Evolutionary conservation across 2,329 filamentous ascomycete genomes (phyloP), one percentile per base, ranked within the genome.

Genomic region (Nemania diffusa): DNA sequence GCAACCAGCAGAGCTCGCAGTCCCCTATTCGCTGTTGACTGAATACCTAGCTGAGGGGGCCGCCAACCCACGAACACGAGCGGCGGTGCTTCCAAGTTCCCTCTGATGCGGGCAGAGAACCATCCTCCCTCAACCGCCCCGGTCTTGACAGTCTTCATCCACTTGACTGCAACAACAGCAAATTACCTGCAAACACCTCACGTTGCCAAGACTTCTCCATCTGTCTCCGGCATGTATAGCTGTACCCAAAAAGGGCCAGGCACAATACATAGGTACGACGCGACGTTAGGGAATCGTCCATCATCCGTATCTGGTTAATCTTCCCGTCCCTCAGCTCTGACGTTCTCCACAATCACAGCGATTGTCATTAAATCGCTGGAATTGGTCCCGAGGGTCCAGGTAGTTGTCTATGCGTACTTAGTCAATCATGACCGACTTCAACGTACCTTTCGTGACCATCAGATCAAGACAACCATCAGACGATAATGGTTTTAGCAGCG

Each of bases 401-500:
- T 3, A 44, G n/a, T 17, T 3, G 11, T 40, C 13, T 44, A 20
- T 22, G 46, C n/a, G 29, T 44, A 34, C 52, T 51, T 48, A 48
- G 59, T 59, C 64, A 68, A 62, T 69, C 73, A 84, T 84, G 82
- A 78, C 78, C 64, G 80, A 82, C 62, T 77, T 82, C 62, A 78
- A 80, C 52, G 79, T 80, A 67, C 81, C 84, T 17, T 88, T 87
- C 73, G 80, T 87, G 63, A 86, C 85, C 50, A 83, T 88, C 72
- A 82, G 83, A 73, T 83, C 85, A 62, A 80, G 84, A 73, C 78
- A 80, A 69, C 82, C 84, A 51, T 79, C 78, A 61, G 81, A 84
- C 70, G 79, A 78, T 32, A 79, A 78, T 73, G 84, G 83, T 69
- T 78, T 82, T 69, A 83, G 81, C 75, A 83, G 83, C 71, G 79